Conservation (phyloP, 345 rosid species). For the Eucalyptus albens region DNA sequence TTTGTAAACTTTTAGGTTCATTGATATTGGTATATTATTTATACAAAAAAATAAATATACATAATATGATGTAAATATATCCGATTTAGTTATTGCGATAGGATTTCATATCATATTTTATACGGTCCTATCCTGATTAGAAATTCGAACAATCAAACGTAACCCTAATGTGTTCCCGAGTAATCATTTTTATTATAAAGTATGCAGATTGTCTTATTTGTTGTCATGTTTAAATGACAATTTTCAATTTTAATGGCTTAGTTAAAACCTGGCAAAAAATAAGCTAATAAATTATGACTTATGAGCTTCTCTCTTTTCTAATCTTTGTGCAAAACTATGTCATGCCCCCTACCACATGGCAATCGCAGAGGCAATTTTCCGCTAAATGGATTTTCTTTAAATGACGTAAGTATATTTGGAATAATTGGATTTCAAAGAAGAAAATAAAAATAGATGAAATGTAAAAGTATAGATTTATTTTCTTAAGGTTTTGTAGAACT, state of each 20-base stretch:
- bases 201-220: background rate
- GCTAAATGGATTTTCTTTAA: background rate
- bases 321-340: background rate
- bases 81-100: no score
- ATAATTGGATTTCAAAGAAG: background rate
- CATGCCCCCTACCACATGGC: background rate
- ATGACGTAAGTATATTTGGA: background rate
- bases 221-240: background rate
- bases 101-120: no score
- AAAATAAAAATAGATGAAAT: background rate
- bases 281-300: background rate
- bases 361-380: background rate
- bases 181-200: background rate
- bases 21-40: no score
- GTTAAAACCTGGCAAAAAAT: background rate
- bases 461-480: background rate
- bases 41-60: no score
- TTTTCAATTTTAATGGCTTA: background rate
- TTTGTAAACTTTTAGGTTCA: no score
- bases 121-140: rapidly evolving
- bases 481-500: background rate
- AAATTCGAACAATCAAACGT: no score
- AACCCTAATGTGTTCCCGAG: background rate
- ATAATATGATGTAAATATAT: no score
- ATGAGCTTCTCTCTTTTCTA: background rate